Percentiles rank a stretch among this genome's conserved stretches.
Conservation (phyloP, 108 stramenopile genomes). For the Mediolabrus comicus region DNA sequence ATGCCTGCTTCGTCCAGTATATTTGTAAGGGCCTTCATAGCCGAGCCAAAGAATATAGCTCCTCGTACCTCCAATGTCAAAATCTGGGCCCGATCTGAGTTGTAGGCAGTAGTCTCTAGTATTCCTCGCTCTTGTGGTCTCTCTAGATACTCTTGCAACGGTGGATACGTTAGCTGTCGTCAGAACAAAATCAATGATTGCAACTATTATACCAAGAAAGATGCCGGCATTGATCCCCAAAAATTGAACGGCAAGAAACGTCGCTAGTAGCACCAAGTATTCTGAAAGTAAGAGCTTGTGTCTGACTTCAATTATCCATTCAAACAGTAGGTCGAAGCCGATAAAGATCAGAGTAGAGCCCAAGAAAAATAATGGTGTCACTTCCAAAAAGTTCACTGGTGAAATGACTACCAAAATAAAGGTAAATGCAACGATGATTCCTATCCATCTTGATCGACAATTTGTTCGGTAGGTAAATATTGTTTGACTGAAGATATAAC, state of each 20-base stretch:
- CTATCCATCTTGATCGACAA: slow-evolving; percentile 64
- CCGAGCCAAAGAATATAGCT: slow-evolving; percentile 80
- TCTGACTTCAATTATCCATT: slow-evolving; percentile 94
- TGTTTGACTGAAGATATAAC: slow-evolving; percentile 98
- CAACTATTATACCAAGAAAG: slow-evolving; percentile 43
- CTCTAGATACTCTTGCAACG: slow-evolving; percentile 55
- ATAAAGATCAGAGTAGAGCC: slow-evolving; percentile 92
- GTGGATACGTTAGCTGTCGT: slow-evolving; percentile 64
- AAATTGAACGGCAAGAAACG: slow-evolving; percentile 43
- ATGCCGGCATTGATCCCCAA: slow-evolving; percentile 42
- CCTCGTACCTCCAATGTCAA: slow-evolving; percentile 72
- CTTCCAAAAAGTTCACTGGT: slow-evolving; percentile 71
- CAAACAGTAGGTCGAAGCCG: slow-evolving; percentile 88
- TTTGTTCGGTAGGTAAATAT: slow-evolving; percentile 95
- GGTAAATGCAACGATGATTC: slow-evolving; percentile 58
- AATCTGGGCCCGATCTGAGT: slow-evolving; percentile 53
- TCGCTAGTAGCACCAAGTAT: slow-evolving; percentile 41
- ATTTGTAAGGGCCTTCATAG: slow-evolving; percentile 56
- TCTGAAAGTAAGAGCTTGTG: slow-evolving; percentile 57
- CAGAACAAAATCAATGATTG: slow-evolving; percentile 78
- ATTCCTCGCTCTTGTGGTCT: slow-evolving; percentile 61
- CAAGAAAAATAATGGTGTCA: slow-evolving; percentile 89
- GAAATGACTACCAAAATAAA: slow-evolving; percentile 73
- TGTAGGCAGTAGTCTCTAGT: slow-evolving; percentile 66
- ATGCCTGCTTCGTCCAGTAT: slow-evolving; percentile 64